A percentile compares a stretch with the other conserved stretches of the same genome.
phyloP scores from a whole-genome alignment of 2,329 filamentous ascomycete species.

The Pseudocercospora crystallina region DNA sequence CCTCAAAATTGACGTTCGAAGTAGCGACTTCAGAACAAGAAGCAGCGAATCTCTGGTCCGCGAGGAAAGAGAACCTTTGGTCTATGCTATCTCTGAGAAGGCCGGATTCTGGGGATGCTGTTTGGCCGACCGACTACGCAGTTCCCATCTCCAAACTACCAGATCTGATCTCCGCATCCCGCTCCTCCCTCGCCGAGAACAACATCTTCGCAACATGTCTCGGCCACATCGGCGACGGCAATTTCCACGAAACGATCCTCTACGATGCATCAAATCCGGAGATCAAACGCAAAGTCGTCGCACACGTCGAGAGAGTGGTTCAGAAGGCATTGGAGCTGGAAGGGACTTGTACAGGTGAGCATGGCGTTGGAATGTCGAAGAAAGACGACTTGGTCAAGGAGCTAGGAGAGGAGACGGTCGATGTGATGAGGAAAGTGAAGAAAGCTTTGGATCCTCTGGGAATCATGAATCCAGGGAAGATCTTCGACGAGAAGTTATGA shows the following conservation, averaged over 20 bases:
- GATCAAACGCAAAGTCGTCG: constrained; percentile 74
- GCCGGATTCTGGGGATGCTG: constrained; percentile 50
- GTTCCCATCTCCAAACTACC: constrained; percentile 59
- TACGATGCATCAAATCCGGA: constrained; percentile 69
- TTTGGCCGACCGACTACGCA: constrained; percentile 62
- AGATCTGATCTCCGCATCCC: constrained; percentile 73
- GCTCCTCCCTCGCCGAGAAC: constrained; percentile 83
- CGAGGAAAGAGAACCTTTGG: constrained; percentile 60
- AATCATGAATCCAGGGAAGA: constrained; percentile 91
- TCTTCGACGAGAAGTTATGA: constrained; percentile 60
- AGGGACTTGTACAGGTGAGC: constrained; percentile 86
- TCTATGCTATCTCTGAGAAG: constrained; percentile 58
- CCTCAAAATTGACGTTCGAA: constrained; percentile 27
- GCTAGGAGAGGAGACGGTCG: constrained; percentile 75
- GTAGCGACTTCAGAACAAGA: neutral
- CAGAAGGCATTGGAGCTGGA: constrained; percentile 86
- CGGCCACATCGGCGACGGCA: constrained; percentile 89
- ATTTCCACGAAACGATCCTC: constrained; percentile 91
- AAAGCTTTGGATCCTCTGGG: constrained; percentile 78
- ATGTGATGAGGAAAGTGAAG: constrained; percentile 83
- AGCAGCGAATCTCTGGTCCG: constrained; percentile 51
- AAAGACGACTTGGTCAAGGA: constrained; percentile 77
- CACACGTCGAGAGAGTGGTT: constrained; percentile 84
- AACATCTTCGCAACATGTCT: constrained; percentile 83
- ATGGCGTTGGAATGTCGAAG: constrained; percentile 82